Conservation (phyloP, 2,329 filamentous ascomycete species). For the Claviceps sp. region DNA sequence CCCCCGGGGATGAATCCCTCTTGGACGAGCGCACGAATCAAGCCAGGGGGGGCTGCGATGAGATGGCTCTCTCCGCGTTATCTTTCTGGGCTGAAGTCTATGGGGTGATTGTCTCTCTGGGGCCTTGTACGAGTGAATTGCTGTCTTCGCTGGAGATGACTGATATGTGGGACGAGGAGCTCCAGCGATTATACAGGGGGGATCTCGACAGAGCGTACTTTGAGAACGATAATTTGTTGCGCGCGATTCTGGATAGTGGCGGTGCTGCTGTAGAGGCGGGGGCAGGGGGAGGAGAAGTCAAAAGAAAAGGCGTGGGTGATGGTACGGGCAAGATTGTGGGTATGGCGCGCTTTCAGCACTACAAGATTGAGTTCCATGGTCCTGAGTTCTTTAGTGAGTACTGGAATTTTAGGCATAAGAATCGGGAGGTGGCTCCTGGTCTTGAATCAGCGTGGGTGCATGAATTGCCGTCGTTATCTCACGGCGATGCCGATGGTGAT, state of each 20-base stretch:
- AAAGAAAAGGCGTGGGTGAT: no score
- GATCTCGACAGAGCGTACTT: conserved; percentile 5
- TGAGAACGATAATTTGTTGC: conserved; percentile 7
- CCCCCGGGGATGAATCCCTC: not conserved
- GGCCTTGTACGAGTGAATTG: conserved; percentile 4
- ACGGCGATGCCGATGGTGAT: not conserved
- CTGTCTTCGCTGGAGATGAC: conserved; percentile 5
- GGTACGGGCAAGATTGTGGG: not conserved
- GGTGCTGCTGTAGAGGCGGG: not conserved
- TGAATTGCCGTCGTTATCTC: not conserved
- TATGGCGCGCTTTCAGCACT: conserved; percentile 1
- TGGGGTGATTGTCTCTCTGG: conserved; percentile 5
- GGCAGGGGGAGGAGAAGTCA: no score
- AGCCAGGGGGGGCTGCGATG: not conserved
- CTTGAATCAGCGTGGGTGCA: conserved; percentile 4
- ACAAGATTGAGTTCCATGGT: conserved; percentile 4
- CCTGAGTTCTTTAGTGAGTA: conserved; percentile 3
- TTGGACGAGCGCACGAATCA: not conserved
- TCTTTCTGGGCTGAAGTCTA: conserved; percentile 3
- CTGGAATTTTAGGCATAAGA: conserved; percentile 4
- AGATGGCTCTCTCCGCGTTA: conserved; percentile 5
- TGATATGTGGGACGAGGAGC: conserved; percentile 7
- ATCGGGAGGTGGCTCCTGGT: not conserved
- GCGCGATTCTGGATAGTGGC: conserved; percentile 3
- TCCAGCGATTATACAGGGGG: conserved; percentile 6